Percentiles rank a stretch among this genome's conserved stretches.
phyloP scores from a whole-genome alignment of 2,329 filamentous ascomycete species.

The Hypoxylon rubiginosum region DNA sequence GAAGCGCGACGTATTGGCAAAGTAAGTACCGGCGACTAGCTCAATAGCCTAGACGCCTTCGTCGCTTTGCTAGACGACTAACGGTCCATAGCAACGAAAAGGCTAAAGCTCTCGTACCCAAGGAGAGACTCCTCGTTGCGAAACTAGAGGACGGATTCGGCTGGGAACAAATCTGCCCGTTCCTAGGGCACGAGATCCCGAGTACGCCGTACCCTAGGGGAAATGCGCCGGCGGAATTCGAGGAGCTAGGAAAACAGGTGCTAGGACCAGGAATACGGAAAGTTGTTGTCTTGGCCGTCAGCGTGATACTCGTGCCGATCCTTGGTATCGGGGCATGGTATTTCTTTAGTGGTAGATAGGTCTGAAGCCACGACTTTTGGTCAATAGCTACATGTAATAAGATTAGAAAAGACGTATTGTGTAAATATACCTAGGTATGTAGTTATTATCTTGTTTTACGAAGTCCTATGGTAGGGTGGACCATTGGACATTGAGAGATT shows the following conservation, averaged over 20 bases:
- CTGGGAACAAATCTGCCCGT: constrained; percentile 55
- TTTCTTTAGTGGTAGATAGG: constrained; percentile 12
- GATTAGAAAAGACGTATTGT: too few species aligned
- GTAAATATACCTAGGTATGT: too few species aligned
- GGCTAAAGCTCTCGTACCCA: constrained; percentile 46
- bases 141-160: constrained; percentile 54
- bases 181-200: constrained; percentile 50
- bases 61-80: constrained; percentile 5
- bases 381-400: too few species aligned
- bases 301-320: constrained; percentile 22
- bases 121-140: constrained; percentile 48
- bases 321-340: constrained; percentile 29
- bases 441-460: background rate
- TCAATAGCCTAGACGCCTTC: constrained; percentile 14
- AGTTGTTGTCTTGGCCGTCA: constrained; percentile 19
- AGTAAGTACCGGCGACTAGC: constrained; percentile 8
- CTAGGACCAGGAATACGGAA: constrained; percentile 16
- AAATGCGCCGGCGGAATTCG: constrained; percentile 49
- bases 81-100: constrained; percentile 43
- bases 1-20: constrained; percentile 28
- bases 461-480: background rate
- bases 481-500: too few species aligned
- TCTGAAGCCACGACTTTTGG: background rate
- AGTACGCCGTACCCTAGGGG: constrained; percentile 49
- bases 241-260: constrained; percentile 36